Evolutionary conservation across 345 rosid genomes (phyloP).

Genomic region (Salix arbutifolia): DNA sequence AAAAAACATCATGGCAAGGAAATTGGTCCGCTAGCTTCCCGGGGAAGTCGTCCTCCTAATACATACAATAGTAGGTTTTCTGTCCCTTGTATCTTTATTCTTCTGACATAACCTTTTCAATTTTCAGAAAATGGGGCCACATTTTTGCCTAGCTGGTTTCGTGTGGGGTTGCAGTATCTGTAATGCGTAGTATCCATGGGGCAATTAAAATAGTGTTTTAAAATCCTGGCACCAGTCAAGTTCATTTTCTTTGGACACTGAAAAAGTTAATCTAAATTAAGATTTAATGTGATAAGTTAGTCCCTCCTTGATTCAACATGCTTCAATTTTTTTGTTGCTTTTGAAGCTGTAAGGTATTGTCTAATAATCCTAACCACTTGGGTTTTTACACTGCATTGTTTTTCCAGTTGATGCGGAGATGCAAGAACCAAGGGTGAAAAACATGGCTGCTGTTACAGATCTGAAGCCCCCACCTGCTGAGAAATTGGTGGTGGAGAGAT

Average conservation of each 20-base stretch:
- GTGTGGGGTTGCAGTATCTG: neutral
- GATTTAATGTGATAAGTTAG: neutral
- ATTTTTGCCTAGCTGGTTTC: neutral
- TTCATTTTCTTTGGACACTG: neutral
- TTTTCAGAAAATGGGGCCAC: neutral
- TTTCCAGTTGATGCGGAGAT: constrained; percentile 42
- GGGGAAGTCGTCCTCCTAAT: constrained; percentile 44
- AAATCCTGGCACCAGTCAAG: neutral
- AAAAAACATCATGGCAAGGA: constrained; percentile 45
- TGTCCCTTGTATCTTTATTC: neutral
- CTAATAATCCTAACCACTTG: neutral
- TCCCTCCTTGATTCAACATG: neutral
- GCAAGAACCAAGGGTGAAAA: constrained; percentile 67
- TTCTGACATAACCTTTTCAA: neutral
- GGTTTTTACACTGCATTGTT: neutral
- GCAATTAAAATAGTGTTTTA: neutral
- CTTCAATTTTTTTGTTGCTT: neutral
- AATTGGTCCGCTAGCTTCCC: constrained; percentile 41
- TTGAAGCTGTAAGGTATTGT: constrained; percentile 11
- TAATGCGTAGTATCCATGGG: neutral
- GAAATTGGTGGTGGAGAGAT: constrained; percentile 53
- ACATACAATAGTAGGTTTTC: constrained; percentile 36
- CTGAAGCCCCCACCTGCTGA: constrained; percentile 71
- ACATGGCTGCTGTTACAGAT: constrained; percentile 63
- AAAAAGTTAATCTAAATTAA: neutral